A percentile compares a stretch with the other conserved stretches of the same genome.
phyloP scores from a whole-genome alignment of 2,329 filamentous ascomycete genomes.

The Pseudocercospora cruenta region DNA sequence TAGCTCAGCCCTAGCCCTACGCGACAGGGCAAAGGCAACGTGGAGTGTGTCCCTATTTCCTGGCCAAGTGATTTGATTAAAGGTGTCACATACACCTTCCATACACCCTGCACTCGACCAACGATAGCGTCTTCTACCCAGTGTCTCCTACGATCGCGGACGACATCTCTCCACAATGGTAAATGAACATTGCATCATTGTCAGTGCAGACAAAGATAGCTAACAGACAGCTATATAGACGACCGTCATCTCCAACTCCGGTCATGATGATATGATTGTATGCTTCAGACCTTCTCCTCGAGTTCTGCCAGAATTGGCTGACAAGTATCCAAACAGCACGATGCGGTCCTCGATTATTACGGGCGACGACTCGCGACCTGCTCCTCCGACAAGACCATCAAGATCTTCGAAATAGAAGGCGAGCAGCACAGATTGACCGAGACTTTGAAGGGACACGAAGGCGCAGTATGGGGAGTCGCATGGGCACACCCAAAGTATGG shows the following conservation, averaged over 20 bases:
- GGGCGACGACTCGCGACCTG: conserved; percentile 94
- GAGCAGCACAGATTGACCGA: conserved; percentile 87
- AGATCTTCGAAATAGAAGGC: conserved; percentile 97
- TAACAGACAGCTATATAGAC: conserved; percentile 52
- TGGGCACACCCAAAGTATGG: conserved; percentile 99
- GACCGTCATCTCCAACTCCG: conserved; percentile 80
- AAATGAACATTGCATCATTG: conserved; percentile 10
- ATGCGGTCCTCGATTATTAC: conserved; percentile 98
- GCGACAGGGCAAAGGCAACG: conserved; percentile 3
- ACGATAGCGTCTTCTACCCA: background rate
- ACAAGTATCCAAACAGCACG: conserved; percentile 65
- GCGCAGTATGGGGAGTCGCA: conserved; percentile 94
- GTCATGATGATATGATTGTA: conserved; percentile 99
- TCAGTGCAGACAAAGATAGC: conserved; percentile 17
- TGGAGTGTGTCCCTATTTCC: conserved; percentile 2
- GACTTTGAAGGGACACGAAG: conserved; percentile 97
- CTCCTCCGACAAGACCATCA: conserved; percentile 97
- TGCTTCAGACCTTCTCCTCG: no score
- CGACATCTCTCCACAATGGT: conserved; percentile 2
- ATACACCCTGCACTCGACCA: background rate
- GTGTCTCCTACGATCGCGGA: background rate
- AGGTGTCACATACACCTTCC: background rate
- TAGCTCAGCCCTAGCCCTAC: conserved; percentile 7
- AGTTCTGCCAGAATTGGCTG: no score
- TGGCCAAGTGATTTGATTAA: background rate